These are phyloP conservation scores for Colletotrichum sp. DNA, from an alignment of 2,329 filamentous ascomycete genomes.

Conservation along the genomic window DNA sequence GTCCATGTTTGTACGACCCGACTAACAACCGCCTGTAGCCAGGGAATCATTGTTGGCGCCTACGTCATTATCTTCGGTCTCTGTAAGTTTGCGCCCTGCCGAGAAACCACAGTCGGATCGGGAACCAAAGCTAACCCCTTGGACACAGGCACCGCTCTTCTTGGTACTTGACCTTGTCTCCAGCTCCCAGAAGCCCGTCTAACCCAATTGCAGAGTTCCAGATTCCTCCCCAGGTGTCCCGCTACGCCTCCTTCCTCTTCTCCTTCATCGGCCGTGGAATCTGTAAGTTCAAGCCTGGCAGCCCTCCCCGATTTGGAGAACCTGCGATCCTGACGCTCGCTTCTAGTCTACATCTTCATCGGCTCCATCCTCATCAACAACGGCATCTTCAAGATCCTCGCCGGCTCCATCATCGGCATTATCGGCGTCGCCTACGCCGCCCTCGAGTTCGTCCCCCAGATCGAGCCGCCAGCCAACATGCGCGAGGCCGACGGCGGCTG, in stretches of 20 bases:
- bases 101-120: neutral
- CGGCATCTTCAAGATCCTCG: constrained; percentile 70
- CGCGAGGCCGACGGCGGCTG: constrained; percentile 77
- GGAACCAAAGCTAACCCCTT: constrained; percentile 22
- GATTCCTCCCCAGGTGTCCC: constrained; percentile 88
- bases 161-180: constrained; percentile 48
- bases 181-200: neutral
- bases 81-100: constrained; percentile 54
- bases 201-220: constrained; percentile 73
- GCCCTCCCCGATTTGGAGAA: neutral
- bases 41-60: constrained; percentile 77
- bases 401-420: constrained; percentile 78
- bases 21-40: constrained; percentile 46
- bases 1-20: constrained; percentile 29
- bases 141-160: constrained; percentile 66
- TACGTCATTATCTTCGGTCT: constrained; percentile 94
- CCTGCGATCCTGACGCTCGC: neutral
- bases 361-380: constrained; percentile 82
- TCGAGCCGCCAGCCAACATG: constrained; percentile 84
- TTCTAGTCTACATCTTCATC: constrained; percentile 91
- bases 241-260: constrained; percentile 97
- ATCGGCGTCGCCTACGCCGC: constrained; percentile 79
- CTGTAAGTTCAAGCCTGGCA: constrained; percentile 66
- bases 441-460: constrained; percentile 78
- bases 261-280: constrained; percentile 94